Evolutionary conservation across 1,284 basidiomycete species (phyloP), one percentile per base, ranked within the genome.

Genomic region (Peniophora sp.): DNA sequence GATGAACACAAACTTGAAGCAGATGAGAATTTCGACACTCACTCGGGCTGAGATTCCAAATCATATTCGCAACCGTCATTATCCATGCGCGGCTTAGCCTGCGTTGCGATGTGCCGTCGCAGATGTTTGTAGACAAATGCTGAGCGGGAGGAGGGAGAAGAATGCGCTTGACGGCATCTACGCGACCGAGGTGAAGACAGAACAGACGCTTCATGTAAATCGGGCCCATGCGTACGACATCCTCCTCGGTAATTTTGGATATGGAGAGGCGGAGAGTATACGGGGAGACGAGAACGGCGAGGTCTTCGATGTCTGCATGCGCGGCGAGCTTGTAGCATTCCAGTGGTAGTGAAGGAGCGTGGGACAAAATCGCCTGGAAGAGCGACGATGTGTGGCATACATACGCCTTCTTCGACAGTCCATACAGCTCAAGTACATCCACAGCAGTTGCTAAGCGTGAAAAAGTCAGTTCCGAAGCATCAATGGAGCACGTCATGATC

Each of bases 181-280:
- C 39, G 39, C 39, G 39, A 16, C 16, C 39, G n/a, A 41, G 5
- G 16, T 41, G 39, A 16, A 41, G 20, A 16, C 6, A 41, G n/a
- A 41, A 56, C 2, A 64, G 56, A 39, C 60, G 55, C 41, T 58
- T 60, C 24, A 63, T 50, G 48, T 64, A 64, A 5, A 59, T 19
- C 12, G 61, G 53, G 8, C 62, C 62, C 55, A 64, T 61, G 6
- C 47, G 50, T 2, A 50, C 24, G 11, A 57, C 61, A 23, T 52
- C 49, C 2, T 59, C 58, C 48, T 64, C 62, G 17, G 57, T 61
- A n/a, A 64, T 48, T 16, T 49, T 49, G 6, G 56, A 50, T 9
- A 64, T 52, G 12, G 55, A 51, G 20, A 58, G 43, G 20, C 54
- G 56, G 11, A 63, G 56, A n/a, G 59, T 58, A 47, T 59, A 56